Evolutionary conservation across 2,329 filamentous ascomycete species (phyloP).

Genomic region (Westerdykella sp.): DNA sequence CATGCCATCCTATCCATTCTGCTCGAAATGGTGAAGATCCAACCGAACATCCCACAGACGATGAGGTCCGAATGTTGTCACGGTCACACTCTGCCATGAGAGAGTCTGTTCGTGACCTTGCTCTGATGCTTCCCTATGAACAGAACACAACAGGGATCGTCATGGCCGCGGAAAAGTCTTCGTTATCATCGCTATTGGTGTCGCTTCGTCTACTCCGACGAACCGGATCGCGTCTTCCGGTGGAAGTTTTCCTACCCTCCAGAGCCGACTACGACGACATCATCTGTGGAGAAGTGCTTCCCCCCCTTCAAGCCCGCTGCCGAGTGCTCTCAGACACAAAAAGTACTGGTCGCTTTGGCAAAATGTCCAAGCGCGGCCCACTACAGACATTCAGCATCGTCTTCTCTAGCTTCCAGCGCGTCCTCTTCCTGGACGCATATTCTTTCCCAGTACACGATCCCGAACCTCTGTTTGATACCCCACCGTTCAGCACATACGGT

Average conservation of each 20-base stretch:
- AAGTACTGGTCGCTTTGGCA: slow-evolving; percentile 9
- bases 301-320: slow-evolving; percentile 37
- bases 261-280: slow-evolving; percentile 33
- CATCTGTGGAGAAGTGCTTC: slow-evolving; percentile 36
- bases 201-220: slow-evolving; percentile 49
- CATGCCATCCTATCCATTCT: no score
- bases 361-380: slow-evolving; percentile 7
- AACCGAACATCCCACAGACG: no score
- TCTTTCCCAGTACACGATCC: slow-evolving; percentile 48
- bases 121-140: slow-evolving; percentile 33
- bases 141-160: slow-evolving; percentile 45
- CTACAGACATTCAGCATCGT: slow-evolving; percentile 45
- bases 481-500: slow-evolving; percentile 48
- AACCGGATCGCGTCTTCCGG: slow-evolving; percentile 46
- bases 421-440: slow-evolving; percentile 55
- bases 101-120: slow-evolving; percentile 11
- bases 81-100: slow-evolving; percentile 19
- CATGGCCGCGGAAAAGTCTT: slow-evolving; percentile 44
- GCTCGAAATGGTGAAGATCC: no score
- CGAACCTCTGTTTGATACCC: slow-evolving; percentile 43
- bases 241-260: slow-evolving; percentile 40
- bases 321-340: slow-evolving; percentile 22
- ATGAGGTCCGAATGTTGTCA: slow-evolving; percentile 1
- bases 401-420: slow-evolving; percentile 54
- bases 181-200: slow-evolving; percentile 47